Evolutionary conservation across 2,329 filamentous ascomycete species (phyloP), one percentile per base, ranked within the genome.

Genomic region (Colletotrichum aenigma): DNA sequence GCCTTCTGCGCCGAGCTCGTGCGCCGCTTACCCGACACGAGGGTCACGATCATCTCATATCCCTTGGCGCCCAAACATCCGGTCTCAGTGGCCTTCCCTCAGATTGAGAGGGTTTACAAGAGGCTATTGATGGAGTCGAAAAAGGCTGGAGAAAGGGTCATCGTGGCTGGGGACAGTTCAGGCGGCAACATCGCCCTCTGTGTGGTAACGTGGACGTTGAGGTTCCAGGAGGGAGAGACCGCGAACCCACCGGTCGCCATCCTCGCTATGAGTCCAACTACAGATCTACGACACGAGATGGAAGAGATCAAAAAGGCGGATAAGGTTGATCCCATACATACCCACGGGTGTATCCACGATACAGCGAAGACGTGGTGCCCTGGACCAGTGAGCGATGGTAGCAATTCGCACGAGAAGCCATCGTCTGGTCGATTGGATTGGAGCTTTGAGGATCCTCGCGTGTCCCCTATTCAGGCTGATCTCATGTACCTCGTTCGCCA

Each of bases 21-120:
- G 0, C 80, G 81, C 4, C 79, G 85, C 2, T 75, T 91, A 4
- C 81, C 84, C 0, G 80, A 84, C 7, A 85, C 85, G 0, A 82
- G 80, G 6, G 81, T 91, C 3, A 87, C 85, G 0, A 77, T 92
- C 2, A 82, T 92, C 2, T 89, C 88, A 7, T 88, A 87, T 30
- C 91, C 91, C 0, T 83, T 92, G 5, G 90, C 90, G 0, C 91
- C 90, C 0, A 84, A 87, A 15, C 85, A 85, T n/a, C 86, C 90
- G 0, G 90, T 89, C 0, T 84, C 87, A 0, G 82, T 82, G 0
- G 81, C 89, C 0, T 86, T 92, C 34, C 89, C 89, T 0, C 81
- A 83, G 28, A 85, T 91, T 15, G 76, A 87, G 62, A 84, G 79
- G 43, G 83, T 89, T 13, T 89, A 91, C 75, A 81, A 81, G 0